These are phyloP conservation scores for Leucocoprinus sp. DNA, from an alignment of 768 basidiomycete genomes.

Conservation along the genomic window DNA sequence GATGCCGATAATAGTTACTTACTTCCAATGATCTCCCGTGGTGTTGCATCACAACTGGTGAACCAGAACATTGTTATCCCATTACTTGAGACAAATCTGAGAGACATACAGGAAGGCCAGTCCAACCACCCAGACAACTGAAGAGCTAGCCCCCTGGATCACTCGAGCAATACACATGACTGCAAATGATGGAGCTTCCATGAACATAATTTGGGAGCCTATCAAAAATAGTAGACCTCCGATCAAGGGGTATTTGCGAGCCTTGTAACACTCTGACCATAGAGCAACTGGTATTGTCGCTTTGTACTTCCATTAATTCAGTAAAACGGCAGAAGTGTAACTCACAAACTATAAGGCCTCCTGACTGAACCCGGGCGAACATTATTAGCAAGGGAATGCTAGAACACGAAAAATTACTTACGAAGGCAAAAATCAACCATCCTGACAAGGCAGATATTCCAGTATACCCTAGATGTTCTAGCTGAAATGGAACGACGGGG, in stretches of 20 bases:
- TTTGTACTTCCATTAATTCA: not conserved
- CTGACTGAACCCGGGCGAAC: slow-evolving; percentile 31
- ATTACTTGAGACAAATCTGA: not conserved
- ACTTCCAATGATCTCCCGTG: slow-evolving; percentile 42
- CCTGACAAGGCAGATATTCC: slow-evolving; percentile 43
- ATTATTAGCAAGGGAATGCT: not conserved
- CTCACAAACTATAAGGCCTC: slow-evolving; percentile 47
- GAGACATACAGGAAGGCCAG: slow-evolving; percentile 44
- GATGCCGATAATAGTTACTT: slow-evolving; percentile 15
- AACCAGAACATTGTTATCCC: not conserved
- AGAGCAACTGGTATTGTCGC: slow-evolving; percentile 50
- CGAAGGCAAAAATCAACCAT: slow-evolving; percentile 56
- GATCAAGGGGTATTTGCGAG: slow-evolving; percentile 40
- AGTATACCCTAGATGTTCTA: slow-evolving; percentile 38
- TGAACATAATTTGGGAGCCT: slow-evolving; percentile 50
- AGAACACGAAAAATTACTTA: slow-evolving; percentile 20
- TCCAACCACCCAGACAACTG: slow-evolving; percentile 57
- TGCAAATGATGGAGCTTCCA: slow-evolving; percentile 50
- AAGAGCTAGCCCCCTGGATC: slow-evolving; percentile 53
- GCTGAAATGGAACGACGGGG: slow-evolving; percentile 57
- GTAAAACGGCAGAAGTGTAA: not conserved
- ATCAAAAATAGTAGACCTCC: slow-evolving; percentile 41
- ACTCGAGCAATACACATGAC: slow-evolving; percentile 52
- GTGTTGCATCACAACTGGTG: slow-evolving; percentile 48
- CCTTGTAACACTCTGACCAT: slow-evolving; percentile 42